A percentile compares a stretch with the other conserved stretches of the same genome.
These are phyloP conservation scores for Lipomyces starkeyi DNA, from an alignment of 805 yeast genomes.

Conservation along the genomic window DNA sequence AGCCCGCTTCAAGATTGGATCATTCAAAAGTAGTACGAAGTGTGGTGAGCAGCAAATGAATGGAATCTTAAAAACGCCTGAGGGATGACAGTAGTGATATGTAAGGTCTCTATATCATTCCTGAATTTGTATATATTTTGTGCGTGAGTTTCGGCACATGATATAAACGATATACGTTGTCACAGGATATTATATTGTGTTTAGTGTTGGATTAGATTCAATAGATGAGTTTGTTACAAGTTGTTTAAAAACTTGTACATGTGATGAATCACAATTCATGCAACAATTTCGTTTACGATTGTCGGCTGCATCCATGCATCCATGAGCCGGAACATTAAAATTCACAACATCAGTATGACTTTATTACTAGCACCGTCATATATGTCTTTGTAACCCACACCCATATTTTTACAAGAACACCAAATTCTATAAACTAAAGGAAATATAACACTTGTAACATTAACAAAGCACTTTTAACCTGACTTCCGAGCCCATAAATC, in stretches of 20 bases:
- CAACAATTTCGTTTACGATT: too few relatives aligned
- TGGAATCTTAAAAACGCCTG: background rate
- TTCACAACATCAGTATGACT: background rate
- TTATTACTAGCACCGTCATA: background rate
- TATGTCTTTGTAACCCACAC: background rate
- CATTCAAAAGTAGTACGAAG: background rate
- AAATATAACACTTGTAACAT: background rate
- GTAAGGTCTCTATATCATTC: background rate
- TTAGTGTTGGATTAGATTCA: background rate
- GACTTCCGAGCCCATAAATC: background rate
- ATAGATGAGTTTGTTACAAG: background rate
- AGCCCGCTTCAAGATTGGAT: background rate
- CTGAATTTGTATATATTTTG: background rate
- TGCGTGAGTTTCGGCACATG: background rate
- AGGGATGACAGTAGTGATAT: background rate
- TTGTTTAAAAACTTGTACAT: background rate
- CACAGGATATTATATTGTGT: background rate
- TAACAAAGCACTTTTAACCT: background rate
- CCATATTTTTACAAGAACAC: background rate
- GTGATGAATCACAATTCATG: background rate
- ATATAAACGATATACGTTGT: background rate
- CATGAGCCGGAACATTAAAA: background rate
- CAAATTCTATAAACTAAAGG: background rate
- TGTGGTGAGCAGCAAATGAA: background rate
- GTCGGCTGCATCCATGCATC: too few relatives aligned